phyloP scores from a whole-genome alignment of 768 basidiomycete genomes.

The Rhodotorula kratochvilovae region DNA sequence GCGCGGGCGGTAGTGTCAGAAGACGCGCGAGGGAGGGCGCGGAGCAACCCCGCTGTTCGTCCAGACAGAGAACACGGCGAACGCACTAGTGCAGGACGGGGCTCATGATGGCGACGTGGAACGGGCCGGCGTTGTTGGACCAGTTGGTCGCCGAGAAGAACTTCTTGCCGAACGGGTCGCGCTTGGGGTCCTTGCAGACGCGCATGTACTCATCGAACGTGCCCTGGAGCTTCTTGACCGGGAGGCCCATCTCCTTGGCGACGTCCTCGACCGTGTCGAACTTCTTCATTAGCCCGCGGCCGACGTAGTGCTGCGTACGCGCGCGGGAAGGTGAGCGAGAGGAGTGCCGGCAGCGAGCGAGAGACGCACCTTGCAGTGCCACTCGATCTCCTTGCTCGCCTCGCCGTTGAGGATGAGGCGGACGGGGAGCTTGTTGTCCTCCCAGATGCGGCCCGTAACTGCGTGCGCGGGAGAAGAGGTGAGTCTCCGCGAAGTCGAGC shows the following conservation, averaged over 20 bases:
- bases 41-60: too few relatives aligned
- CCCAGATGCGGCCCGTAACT: conserved; percentile 40
- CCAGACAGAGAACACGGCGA: background rate
- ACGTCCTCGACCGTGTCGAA: conserved; percentile 82
- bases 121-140: conserved; percentile 72
- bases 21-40: too few relatives aligned
- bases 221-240: conserved; percentile 74
- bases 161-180: conserved; percentile 98
- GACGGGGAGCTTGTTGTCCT: conserved; percentile 59
- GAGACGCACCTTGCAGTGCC: conserved; percentile 77
- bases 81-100: conserved; percentile 83
- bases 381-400: conserved; percentile 90
- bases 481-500: background rate
- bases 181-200: conserved; percentile 65
- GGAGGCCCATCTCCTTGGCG: conserved; percentile 86
- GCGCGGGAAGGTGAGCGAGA: background rate
- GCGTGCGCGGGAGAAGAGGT: background rate
- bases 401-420: conserved; percentile 84
- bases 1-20: background rate
- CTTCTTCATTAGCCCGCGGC: conserved; percentile 93
- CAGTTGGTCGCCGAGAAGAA: conserved; percentile 82
- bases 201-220: conserved; percentile 84
- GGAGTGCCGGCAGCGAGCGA: background rate
- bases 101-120: conserved; percentile 95
- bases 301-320: conserved; percentile 70